These are phyloP conservation scores for Globisporangium abappressorium DNA, from an alignment of 352 stramenopile genomes.

Conservation along the genomic window DNA sequence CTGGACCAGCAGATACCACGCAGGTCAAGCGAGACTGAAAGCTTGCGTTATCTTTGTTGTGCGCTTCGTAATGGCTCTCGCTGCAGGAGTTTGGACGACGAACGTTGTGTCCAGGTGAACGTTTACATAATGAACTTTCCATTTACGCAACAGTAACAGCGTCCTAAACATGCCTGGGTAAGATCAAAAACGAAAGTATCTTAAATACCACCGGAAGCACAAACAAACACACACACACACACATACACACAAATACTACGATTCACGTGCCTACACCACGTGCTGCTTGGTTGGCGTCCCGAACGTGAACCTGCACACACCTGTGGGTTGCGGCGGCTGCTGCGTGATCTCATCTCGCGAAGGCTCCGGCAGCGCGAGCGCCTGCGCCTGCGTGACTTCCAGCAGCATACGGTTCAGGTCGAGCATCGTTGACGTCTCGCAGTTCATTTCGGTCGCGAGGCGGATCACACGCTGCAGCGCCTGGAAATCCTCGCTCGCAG, in stretches of 20 bases:
- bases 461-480: slow-evolving; percentile 64
- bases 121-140: too few species aligned
- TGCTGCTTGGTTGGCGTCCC: slow-evolving; percentile 29
- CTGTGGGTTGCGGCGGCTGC: slow-evolving; percentile 28
- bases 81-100: neutral
- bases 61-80: too few species aligned
- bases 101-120: too few species aligned
- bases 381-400: slow-evolving; percentile 29
- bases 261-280: slow-evolving; percentile 18
- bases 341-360: slow-evolving; percentile 16
- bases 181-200: neutral
- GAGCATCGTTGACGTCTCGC: slow-evolving; percentile 43
- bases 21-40: neutral
- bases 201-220: neutral
- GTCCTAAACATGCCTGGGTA: neutral
- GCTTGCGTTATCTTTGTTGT: neutral
- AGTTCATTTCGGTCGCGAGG: slow-evolving; percentile 64
- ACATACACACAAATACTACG: neutral
- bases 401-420: slow-evolving; percentile 57
- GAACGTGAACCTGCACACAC: slow-evolving; percentile 61
- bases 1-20: neutral
- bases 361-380: slow-evolving; percentile 4
- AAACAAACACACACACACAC: neutral
- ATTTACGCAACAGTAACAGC: neutral
- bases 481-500: slow-evolving; percentile 39